phyloP scores from a whole-genome alignment of 106 monocot species.

The Dioscorea zingiberensis region DNA sequence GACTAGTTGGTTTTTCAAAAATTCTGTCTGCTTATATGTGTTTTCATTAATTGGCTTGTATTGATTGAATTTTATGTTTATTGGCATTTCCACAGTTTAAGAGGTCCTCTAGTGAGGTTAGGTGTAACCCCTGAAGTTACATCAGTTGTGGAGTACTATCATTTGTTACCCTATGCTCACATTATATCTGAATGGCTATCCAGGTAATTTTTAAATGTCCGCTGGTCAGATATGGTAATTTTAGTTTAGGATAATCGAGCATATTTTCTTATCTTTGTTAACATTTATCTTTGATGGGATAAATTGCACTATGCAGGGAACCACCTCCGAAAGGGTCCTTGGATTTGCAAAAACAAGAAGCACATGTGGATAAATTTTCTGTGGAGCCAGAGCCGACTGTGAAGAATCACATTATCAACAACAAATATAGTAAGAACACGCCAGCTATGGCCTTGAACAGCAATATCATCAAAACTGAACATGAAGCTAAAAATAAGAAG shows the following conservation, averaged over 20 bases:
- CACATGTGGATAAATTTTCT: background rate
- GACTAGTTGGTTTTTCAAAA: no score
- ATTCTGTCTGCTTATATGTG: background rate
- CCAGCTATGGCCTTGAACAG: background rate
- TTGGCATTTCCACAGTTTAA: conserved; percentile 26
- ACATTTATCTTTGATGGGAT: background rate
- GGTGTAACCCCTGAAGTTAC: conserved; percentile 14
- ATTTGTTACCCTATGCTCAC: conserved; percentile 36
- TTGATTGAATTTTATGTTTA: background rate
- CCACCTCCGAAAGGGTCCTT: conserved; percentile 6
- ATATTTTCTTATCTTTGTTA: background rate
- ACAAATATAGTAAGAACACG: background rate
- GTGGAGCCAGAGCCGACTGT: background rate
- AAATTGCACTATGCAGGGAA: conserved; percentile 22
- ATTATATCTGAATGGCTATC: conserved; percentile 32
- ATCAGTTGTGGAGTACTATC: conserved; percentile 31
- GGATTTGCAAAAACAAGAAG: background rate
- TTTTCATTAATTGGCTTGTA: background rate
- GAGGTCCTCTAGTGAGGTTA: conserved; percentile 26
- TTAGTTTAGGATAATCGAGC: background rate
- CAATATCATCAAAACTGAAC: conserved; percentile 2
- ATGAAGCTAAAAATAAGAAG: background rate
- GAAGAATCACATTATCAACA: background rate
- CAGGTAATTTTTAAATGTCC: conserved; percentile 16
- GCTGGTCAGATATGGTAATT: background rate